These are phyloP conservation scores for Aureobasidium zeae DNA, from an alignment of 2,329 filamentous ascomycete species.

Conservation along the genomic window DNA sequence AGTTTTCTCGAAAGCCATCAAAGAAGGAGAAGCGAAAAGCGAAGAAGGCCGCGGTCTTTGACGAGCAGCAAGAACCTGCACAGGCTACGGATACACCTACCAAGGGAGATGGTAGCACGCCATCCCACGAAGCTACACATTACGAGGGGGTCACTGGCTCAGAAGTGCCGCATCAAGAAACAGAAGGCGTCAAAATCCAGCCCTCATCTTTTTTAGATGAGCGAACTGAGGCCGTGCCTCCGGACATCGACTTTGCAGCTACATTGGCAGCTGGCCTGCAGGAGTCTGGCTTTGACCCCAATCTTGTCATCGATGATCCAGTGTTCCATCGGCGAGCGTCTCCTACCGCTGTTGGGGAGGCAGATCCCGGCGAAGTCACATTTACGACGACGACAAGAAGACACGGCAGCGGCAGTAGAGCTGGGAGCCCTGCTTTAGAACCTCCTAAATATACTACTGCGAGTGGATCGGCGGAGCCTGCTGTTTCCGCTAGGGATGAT, in stretches of 20 bases:
- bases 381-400: constrained; percentile 20
- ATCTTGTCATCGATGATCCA: constrained; percentile 37
- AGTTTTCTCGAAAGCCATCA: neutral
- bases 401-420: constrained; percentile 30
- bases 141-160: too few species aligned
- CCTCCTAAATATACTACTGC: constrained; percentile 24
- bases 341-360: constrained; percentile 26
- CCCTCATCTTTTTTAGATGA: too few species aligned
- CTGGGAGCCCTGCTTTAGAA: constrained; percentile 22
- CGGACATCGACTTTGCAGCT: constrained; percentile 40
- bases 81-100: neutral
- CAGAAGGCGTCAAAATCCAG: too few species aligned
- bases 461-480: neutral
- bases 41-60: constrained; percentile 14
- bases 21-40: constrained; percentile 24
- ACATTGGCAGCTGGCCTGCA: constrained; percentile 39
- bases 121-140: too few species aligned
- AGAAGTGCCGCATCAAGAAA: too few species aligned
- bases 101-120: too few species aligned
- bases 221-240: too few species aligned
- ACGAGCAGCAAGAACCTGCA: neutral
- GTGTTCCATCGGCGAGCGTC: constrained; percentile 29
- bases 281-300: constrained; percentile 39
- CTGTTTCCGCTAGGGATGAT: constrained; percentile 17
- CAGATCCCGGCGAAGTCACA: constrained; percentile 26